Base-by-base conservation (phyloP, 2,329 filamentous ascomycete genomes). In the Domatiomyces globalis region DNA sequence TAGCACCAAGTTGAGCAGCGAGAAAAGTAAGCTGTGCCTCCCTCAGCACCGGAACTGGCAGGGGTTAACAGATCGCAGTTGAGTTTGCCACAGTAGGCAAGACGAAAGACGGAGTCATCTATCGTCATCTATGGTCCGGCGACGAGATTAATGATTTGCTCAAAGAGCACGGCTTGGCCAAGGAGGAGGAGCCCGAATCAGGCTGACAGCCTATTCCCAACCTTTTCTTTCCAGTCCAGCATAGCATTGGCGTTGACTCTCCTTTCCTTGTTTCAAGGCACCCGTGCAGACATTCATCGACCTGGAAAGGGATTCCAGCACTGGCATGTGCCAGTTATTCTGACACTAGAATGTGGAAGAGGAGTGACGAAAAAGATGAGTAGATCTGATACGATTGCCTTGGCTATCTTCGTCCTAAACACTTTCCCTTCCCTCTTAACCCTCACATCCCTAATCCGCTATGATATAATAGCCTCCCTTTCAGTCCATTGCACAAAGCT, bases 21-120 rank as follows among this genome's bases (percentile, higher is more conserved):
- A 98, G 78, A 98, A 98, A 80, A 95, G 89, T 95, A 73, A 70
- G 86, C 76, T 44, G 20, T n/a, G 5, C 45, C 8, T 20, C 18
- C 43, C 12, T 15, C 10, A 2, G 15, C 27, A 27, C 42, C 20
- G 29, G 43, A 56, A 43, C 59, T 63, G 52, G 60, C 49, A 50
- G 12, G 50, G 50, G 19, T 48, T 60, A 53, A 63, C 61, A 47
- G 66, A 60, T 51, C 51, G 15, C 61, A 95, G 89, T 98, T 66
- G 92, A 98, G 67, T 98, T 98, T 66, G 94, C 92, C 61, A 98
- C 94, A 29, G 90, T 98, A 55, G 94, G 92, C 62, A 87, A 89
- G 74, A 96, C 89, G 60, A 84, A 88, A 71, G 82, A 89, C 60
- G 92, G 92, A 64, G 92, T 90, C 75, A 90, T 98, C 70, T 98